Base-by-base conservation (phyloP, 1,284 basidiomycete genomes). In the Papiliotrema laurentii region DNA sequence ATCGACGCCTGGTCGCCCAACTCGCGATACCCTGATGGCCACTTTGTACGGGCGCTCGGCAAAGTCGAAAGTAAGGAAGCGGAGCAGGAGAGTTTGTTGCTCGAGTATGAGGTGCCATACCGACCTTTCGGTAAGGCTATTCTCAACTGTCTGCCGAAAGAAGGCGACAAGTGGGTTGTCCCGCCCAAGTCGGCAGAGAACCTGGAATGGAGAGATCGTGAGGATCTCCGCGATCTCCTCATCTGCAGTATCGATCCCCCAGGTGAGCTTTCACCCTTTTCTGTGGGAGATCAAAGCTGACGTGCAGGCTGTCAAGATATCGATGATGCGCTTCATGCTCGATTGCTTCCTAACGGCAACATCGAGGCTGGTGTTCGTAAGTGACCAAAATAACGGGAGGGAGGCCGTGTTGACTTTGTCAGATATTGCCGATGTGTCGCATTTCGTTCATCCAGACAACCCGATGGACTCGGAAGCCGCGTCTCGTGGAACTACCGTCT, bases 371-470 rank as follows among this genome's bases (percentile, higher is more conserved):
- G 96, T 44, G 96, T 99, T 57, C 94, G 91, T 96, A 64, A 80
- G 91, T 87, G 5, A 5, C 16, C 19, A 5, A 25, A 10, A n/a
- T n/a, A n/a, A n/a, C n/a, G n/a, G n/a, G n/a, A n/a, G n/a, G n/a
- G n/a, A n/a, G n/a, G n/a, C n/a, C n/a, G n/a, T n/a, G n/a, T n/a
- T n/a, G n/a, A n/a, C n/a, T n/a, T n/a, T n/a, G n/a, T 4, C 61
- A 94, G 90, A 99, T 71, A 99, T 98, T 57, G 96, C 96, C 52
- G 94, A 99, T 66, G 96, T 99, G 1, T 94, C 94, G 2, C 85
- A 96, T 72, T 99, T 99, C 64, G 96, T 99, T 1, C 83, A 82
- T 47, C 80, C 92, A 2, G 90, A 94, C 66, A 99, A 87, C 47
- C 83, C 96, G 0, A 98, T 99, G 93, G 96, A 99, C 63, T 84